These are phyloP conservation scores for Talaromyces sp. DNA, from an alignment of 2,329 filamentous ascomycete species.

Conservation along the genomic window DNA sequence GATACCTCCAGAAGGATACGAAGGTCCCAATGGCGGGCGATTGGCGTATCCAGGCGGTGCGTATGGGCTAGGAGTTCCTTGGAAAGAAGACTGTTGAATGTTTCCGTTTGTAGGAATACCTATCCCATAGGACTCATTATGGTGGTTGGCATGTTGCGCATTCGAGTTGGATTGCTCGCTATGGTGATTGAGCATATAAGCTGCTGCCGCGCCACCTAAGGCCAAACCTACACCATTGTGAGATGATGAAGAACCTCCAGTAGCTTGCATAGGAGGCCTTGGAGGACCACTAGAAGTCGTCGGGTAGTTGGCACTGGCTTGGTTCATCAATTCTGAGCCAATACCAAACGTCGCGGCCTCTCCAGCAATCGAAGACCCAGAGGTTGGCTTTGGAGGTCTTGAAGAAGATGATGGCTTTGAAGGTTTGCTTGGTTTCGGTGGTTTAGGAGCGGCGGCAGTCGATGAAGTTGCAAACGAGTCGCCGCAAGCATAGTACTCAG, in stretches of 20 bases:
- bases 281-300: constrained; percentile 20
- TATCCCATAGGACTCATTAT: constrained; percentile 12
- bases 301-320: constrained; percentile 23
- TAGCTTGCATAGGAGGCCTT: constrained; percentile 23
- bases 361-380: constrained; percentile 18
- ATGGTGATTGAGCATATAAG: constrained; percentile 40
- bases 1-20: constrained; percentile 23
- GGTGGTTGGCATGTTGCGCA: constrained; percentile 9
- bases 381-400: constrained; percentile 10
- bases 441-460: constrained; percentile 26
- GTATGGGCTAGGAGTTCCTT: constrained; percentile 15
- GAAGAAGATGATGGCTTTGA: constrained; percentile 25
- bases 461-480: constrained; percentile 18
- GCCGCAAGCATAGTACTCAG: constrained; percentile 51
- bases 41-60: neutral
- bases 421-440: constrained; percentile 31
- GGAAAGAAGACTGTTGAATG: neutral
- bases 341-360: constrained; percentile 43
- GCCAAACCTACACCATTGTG: constrained; percentile 33
- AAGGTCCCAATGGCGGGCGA: constrained; percentile 5
- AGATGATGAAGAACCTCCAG: constrained; percentile 24
- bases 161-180: constrained; percentile 30
- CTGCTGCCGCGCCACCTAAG: constrained; percentile 39
- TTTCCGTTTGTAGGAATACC: constrained; percentile 8
- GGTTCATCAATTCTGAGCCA: constrained; percentile 31